phyloP scores from a whole-genome alignment of 345 rosid genomes.

The Fremontodendron californicum region DNA sequence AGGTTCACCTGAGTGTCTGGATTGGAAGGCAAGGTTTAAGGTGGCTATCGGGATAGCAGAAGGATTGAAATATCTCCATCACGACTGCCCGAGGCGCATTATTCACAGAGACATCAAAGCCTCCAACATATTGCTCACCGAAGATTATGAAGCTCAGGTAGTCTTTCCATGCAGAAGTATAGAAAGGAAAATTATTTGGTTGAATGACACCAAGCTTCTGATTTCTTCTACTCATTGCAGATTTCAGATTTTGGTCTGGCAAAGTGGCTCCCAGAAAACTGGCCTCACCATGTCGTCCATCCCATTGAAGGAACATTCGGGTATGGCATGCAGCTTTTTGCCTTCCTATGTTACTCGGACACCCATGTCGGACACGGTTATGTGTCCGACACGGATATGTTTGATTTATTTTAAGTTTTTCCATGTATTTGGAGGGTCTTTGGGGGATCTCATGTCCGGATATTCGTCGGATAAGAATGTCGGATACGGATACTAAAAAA shows the following conservation, averaged over 20 bases:
- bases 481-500: too few species aligned
- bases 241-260: constrained; percentile 87
- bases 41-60: constrained; percentile 77
- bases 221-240: constrained; percentile 24
- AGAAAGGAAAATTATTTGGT: background rate
- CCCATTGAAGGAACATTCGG: constrained; percentile 97
- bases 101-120: constrained; percentile 94
- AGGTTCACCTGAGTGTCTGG: constrained; percentile 52
- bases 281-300: constrained; percentile 79
- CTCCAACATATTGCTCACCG: constrained; percentile 73
- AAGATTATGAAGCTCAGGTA: constrained; percentile 81
- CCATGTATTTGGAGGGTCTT: too few species aligned
- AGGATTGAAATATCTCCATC: constrained; percentile 84
- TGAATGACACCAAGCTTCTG: background rate
- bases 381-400: too few species aligned
- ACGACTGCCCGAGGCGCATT: constrained; percentile 76
- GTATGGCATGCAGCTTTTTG: constrained; percentile 30
- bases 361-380: too few species aligned
- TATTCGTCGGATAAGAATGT: too few species aligned
- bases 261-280: constrained; percentile 95
- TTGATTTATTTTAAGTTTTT: too few species aligned
- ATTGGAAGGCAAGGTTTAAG: constrained; percentile 75
- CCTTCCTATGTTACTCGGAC: too few species aligned
- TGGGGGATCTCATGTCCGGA: too few species aligned
- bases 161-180: background rate